Conservation (phyloP, 345 rosid species). For the Euphorbia peplus region DNA sequence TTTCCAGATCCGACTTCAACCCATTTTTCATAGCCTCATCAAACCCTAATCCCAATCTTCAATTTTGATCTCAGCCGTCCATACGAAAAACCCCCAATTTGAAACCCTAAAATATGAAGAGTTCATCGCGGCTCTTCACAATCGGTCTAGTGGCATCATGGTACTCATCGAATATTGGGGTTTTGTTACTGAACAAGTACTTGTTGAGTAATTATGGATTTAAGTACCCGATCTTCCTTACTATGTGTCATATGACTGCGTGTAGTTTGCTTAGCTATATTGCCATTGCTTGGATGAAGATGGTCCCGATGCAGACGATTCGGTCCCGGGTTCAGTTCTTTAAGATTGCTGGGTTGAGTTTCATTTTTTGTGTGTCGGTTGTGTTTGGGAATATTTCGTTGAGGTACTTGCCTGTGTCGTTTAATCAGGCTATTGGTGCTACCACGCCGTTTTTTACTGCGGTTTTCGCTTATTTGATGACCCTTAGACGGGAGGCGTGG, state of each 20-base stretch:
- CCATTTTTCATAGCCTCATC: neutral
- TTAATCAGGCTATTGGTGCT: constrained; percentile 94
- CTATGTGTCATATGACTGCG: constrained; percentile 99
- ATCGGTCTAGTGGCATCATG: constrained; percentile 78
- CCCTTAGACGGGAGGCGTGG: constrained; percentile 92
- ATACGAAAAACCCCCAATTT: neutral
- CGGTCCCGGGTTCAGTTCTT: constrained; percentile 82
- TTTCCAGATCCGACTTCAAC: constrained; percentile 8
- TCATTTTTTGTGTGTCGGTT: constrained; percentile 93
- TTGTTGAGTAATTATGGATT: constrained; percentile 90
- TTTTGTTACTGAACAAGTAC: constrained; percentile 85
- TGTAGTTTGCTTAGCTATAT: constrained; percentile 87
- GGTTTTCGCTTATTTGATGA: constrained; percentile 87
- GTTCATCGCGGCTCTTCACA: constrained; percentile 59
- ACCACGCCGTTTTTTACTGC: constrained; percentile 99
- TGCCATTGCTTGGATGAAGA: constrained; percentile 92
- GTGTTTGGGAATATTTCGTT: constrained; percentile 89
- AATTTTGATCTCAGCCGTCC: constrained; percentile 4
- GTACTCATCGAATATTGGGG: constrained; percentile 98
- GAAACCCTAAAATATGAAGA: constrained; percentile 33
- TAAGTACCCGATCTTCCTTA: constrained; percentile 96
- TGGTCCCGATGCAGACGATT: constrained; percentile 98
- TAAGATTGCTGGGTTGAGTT: constrained; percentile 84
- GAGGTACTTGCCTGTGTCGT: constrained; percentile 80
- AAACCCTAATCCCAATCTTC: neutral